phyloP scores from a whole-genome alignment of 164 flowering plant genomes.

The Pachysandra terminalis region DNA sequence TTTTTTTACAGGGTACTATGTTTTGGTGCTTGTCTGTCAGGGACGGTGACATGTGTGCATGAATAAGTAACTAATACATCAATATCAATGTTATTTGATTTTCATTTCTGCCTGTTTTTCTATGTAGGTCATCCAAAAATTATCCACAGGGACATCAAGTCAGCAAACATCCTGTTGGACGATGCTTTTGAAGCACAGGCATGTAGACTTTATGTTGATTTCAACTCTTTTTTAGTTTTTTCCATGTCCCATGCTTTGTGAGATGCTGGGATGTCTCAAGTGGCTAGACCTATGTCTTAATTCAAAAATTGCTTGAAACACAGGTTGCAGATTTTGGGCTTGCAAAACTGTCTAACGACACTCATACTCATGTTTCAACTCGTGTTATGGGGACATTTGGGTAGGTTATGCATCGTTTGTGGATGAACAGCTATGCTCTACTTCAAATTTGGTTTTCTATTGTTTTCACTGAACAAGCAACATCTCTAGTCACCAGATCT shows the following conservation, averaged over 20 bases:
- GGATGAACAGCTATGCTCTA: no score
- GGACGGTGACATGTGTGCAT: background rate
- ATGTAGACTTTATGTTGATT: conserved; percentile 3
- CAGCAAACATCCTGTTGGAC: conserved; percentile 74
- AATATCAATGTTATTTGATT: background rate
- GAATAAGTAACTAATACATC: background rate
- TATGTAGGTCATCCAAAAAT: conserved; percentile 76
- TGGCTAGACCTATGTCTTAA: no score
- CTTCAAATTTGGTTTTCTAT: background rate
- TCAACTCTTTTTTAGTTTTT: background rate
- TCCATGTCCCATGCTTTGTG: background rate
- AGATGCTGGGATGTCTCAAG: background rate
- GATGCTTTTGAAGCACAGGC: conserved; percentile 69
- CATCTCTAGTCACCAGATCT: no score
- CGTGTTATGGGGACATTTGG: conserved; percentile 90
- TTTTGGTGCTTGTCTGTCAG: background rate
- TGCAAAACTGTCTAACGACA: conserved; percentile 55
- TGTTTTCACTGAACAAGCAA: no score
- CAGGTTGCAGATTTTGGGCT: conserved; percentile 90
- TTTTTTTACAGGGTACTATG: no score
- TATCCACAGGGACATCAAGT: conserved; percentile 80
- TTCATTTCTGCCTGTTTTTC: background rate
- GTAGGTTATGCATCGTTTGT: no score
- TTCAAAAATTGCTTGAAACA: background rate
- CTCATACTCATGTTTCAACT: conserved; percentile 61